Evolutionary conservation across 768 basidiomycete species (phyloP).

Genomic region (Russula foetens): DNA sequence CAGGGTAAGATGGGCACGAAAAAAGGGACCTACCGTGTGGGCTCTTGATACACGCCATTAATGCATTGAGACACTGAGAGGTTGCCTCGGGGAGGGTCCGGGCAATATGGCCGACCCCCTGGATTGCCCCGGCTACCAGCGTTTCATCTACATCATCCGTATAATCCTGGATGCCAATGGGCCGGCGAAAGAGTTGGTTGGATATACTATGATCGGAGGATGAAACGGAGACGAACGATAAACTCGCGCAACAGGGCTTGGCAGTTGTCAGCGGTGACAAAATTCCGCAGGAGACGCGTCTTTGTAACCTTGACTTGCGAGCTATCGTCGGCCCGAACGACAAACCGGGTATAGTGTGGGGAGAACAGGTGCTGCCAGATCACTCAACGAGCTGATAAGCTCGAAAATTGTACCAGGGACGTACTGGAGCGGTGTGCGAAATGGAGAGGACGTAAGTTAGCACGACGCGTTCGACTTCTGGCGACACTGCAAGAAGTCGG

Average conservation of each 20-base stretch:
- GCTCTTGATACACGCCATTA: constrained; percentile 76
- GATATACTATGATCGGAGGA: background rate
- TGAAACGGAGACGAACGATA: constrained; percentile 45
- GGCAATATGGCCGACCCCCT: constrained; percentile 73
- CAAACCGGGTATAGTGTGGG: constrained; percentile 55
- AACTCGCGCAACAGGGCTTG: constrained; percentile 73
- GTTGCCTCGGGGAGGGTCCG: constrained; percentile 57
- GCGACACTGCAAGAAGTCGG: constrained; percentile 56
- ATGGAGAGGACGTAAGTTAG: constrained; percentile 64
- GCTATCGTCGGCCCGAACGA: constrained; percentile 61
- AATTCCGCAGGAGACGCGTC: constrained; percentile 58
- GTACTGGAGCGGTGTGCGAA: constrained; percentile 57
- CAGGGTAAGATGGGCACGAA: background rate
- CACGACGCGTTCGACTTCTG: constrained; percentile 69
- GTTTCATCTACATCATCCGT: constrained; percentile 67
- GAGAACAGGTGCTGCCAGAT: constrained; percentile 50
- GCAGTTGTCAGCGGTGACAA: constrained; percentile 62
- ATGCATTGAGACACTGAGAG: constrained; percentile 61
- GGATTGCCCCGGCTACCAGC: constrained; percentile 65
- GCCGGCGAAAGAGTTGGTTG: background rate
- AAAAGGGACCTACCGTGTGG: constrained; percentile 40
- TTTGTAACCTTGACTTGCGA: constrained; percentile 64
- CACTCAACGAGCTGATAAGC: background rate
- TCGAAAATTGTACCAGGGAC: constrained; percentile 23
- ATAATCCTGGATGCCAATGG: constrained; percentile 51